A percentile compares a stretch with the other conserved stretches of the same genome.
These are phyloP conservation scores for Globisporangium perplexum DNA, from an alignment of 352 stramenopile genomes.

Conservation along the genomic window DNA sequence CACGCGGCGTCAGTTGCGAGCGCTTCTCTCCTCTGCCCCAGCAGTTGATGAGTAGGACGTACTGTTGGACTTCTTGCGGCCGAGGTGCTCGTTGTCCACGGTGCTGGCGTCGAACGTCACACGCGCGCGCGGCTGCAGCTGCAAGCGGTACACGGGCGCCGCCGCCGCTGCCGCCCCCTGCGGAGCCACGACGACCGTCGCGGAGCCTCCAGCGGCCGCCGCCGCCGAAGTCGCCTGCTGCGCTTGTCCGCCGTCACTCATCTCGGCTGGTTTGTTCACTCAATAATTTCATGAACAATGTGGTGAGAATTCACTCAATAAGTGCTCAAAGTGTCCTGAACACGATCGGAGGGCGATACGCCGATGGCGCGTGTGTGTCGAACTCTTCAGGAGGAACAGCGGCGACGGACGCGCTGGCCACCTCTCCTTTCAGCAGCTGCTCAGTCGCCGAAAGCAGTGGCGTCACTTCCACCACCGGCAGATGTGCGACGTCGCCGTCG, in stretches of 20 bases:
- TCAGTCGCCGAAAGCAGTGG: slow-evolving; percentile 3
- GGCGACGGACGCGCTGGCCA: no score
- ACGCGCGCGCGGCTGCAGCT: slow-evolving; percentile 70
- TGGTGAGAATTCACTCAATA: no score
- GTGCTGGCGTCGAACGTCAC: slow-evolving; percentile 88
- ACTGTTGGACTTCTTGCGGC: slow-evolving; percentile 90
- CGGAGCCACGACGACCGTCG: slow-evolving; percentile 23
- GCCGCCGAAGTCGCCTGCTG: slow-evolving; percentile 11
- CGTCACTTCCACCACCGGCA: not conserved
- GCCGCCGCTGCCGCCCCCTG: no score
- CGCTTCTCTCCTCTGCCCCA: not conserved
- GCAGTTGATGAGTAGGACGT: no score
- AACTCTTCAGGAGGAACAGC: no score
- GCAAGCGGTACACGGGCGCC: slow-evolving; percentile 53
- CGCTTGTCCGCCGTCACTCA: slow-evolving; percentile 26
- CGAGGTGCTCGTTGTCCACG: slow-evolving; percentile 92
- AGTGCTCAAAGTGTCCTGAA: slow-evolving; percentile 8
- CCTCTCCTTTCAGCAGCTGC: not conserved
- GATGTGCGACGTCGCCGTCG: not conserved
- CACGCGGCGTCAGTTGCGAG: not conserved
- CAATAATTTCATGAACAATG: no score
- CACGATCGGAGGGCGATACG: slow-evolving; percentile 11
- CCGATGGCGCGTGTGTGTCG: no score
- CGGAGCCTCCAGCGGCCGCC: slow-evolving; percentile 6
- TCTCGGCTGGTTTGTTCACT: slow-evolving; percentile 4